Percentiles rank a stretch among this genome's conserved stretches.
Evolutionary conservation across 169 alveolate species (phyloP).

Genomic region (Eimeria praecox): DNA sequence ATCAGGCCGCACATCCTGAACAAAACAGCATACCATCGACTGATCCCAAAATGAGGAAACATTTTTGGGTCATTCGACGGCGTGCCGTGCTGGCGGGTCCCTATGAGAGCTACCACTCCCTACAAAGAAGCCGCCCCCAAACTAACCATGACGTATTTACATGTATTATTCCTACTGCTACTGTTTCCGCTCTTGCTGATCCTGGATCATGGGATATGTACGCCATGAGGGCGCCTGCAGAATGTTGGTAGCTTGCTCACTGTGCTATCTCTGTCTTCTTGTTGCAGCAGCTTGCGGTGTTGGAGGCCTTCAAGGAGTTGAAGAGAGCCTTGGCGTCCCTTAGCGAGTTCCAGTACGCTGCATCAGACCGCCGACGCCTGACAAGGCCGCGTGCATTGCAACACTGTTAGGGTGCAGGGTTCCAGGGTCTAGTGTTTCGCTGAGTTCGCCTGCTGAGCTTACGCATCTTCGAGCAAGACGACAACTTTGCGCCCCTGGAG

Average conservation of each 20-base stretch:
- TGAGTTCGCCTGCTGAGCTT: not conserved
- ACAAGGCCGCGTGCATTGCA: not conserved
- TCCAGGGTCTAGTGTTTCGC: not conserved
- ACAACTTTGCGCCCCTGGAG: conserved; percentile 73
- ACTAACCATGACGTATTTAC: not conserved
- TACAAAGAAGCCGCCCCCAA: not conserved
- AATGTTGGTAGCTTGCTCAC: not conserved
- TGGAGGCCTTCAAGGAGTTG: conserved; percentile 76
- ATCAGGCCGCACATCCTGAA: conserved; percentile 90
- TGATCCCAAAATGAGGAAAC: not conserved
- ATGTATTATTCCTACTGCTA: not conserved
- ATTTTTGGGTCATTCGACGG: no score
- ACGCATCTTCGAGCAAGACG: conserved; percentile 78
- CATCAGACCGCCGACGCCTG: not conserved
- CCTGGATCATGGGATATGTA: not conserved
- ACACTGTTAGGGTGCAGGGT: not conserved
- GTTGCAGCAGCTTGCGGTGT: conserved; percentile 69
- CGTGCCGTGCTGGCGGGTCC: not conserved
- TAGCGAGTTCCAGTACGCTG: conserved; percentile 76
- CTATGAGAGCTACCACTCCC: not conserved
- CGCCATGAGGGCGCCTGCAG: not conserved
- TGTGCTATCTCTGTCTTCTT: conserved; percentile 20
- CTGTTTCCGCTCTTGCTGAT: not conserved
- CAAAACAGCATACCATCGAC: conserved; percentile 1
- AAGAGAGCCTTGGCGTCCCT: conserved; percentile 51